These are phyloP conservation scores for Hyparrhenia diplandra DNA, from an alignment of 176 grass and related monocot species.

Conservation along the genomic window DNA sequence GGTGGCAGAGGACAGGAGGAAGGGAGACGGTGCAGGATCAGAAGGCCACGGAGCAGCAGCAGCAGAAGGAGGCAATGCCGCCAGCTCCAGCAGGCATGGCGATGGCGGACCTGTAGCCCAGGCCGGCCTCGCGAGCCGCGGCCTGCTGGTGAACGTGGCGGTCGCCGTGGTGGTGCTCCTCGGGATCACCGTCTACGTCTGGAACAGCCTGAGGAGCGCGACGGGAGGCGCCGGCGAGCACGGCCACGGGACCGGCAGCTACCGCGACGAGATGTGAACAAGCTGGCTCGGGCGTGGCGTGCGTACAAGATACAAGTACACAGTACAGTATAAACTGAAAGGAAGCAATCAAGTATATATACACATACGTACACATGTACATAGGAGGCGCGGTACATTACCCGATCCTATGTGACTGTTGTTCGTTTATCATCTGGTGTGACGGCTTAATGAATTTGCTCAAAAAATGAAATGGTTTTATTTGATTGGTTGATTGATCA, in stretches of 20 bases:
- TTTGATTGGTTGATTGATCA: neutral
- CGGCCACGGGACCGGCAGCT: neutral
- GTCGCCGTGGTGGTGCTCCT: constrained; percentile 55
- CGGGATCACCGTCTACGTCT: constrained; percentile 50
- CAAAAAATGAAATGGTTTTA: neutral
- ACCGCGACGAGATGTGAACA: constrained; percentile 41
- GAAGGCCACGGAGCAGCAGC: neutral
- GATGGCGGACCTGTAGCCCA: neutral
- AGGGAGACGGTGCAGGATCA: neutral
- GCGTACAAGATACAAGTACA: neutral
- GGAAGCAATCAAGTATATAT: neutral
- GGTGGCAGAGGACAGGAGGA: constrained; percentile 3
- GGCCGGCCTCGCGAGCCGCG: neutral
- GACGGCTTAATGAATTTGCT: neutral
- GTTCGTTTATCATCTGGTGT: neutral
- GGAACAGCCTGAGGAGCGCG: constrained; percentile 36
- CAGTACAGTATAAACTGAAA: neutral
- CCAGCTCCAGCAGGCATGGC: neutral
- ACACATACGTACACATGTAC: neutral
- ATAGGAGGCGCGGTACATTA: neutral
- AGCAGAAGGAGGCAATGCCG: too few species aligned
- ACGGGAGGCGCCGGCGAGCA: neutral
- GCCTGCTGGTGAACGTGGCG: constrained; percentile 56
- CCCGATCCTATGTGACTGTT: neutral
- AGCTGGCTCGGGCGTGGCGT: neutral